Percentiles rank a stretch among this genome's conserved stretches.
Conservation (phyloP, 176 grass and related monocot species). For the Avena eriantha region DNA sequence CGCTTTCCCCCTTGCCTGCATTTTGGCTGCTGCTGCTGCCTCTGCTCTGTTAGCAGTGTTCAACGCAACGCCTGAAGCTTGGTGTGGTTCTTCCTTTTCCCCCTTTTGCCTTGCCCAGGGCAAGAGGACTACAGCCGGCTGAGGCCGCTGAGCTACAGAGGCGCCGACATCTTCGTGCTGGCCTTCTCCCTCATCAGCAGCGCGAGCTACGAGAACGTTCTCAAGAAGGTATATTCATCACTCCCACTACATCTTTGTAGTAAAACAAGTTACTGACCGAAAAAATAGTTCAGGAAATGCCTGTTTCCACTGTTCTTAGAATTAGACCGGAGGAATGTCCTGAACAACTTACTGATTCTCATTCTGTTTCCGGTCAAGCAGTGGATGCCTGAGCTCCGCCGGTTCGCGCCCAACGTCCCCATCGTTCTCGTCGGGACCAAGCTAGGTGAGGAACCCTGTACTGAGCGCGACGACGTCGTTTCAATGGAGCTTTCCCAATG, state of each 20-base stretch:
- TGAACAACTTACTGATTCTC: slow-evolving; percentile 33
- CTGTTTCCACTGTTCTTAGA: not conserved
- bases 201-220: slow-evolving; percentile 24
- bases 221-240: not conserved
- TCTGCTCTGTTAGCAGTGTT: not conserved
- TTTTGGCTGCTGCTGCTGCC: not conserved
- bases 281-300: not conserved
- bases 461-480: not conserved
- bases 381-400: slow-evolving; percentile 97
- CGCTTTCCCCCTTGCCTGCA: too few relatives aligned
- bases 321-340: slow-evolving; percentile 1
- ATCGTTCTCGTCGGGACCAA: slow-evolving; percentile 92
- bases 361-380: slow-evolving; percentile 46
- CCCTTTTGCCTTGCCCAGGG: not conserved
- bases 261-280: too few relatives aligned
- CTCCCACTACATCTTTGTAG: not conserved
- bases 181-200: slow-evolving; percentile 38
- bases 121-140: slow-evolving; percentile 31
- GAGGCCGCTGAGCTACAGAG: slow-evolving; percentile 31
- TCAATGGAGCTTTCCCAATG: not conserved
- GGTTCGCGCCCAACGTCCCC: slow-evolving; percentile 77
- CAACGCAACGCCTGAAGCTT: too few relatives aligned
- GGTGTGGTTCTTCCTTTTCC: too few relatives aligned
- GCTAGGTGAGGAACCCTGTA: slow-evolving; percentile 55
- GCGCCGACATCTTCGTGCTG: slow-evolving; percentile 6